phyloP scores from a whole-genome alignment of 345 rosid species.

The Hibiscus tridactylites region DNA sequence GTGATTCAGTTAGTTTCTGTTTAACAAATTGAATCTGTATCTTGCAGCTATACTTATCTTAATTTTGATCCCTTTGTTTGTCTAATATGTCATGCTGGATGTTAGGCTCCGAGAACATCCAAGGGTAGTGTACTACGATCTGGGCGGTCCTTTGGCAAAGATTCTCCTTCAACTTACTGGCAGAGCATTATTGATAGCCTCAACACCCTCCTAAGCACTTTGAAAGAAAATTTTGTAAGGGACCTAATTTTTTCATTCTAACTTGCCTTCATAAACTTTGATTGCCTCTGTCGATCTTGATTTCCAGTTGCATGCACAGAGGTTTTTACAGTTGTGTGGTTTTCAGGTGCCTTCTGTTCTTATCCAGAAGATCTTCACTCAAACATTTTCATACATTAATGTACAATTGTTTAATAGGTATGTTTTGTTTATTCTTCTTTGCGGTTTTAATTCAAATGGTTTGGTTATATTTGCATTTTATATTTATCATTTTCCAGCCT shows the following conservation, averaged over 20 bases:
- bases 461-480: slow-evolving; percentile 11
- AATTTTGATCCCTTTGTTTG: neutral
- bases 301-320: slow-evolving; percentile 16
- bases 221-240: slow-evolving; percentile 88
- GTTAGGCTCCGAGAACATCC: slow-evolving; percentile 92
- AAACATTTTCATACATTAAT: slow-evolving; percentile 89
- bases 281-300: neutral
- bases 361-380: slow-evolving; percentile 86
- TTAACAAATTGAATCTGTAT: slow-evolving; percentile 1
- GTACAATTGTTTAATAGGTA: slow-evolving; percentile 94
- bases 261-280: neutral
- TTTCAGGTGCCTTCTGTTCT: slow-evolving; percentile 91
- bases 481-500: slow-evolving; percentile 40
- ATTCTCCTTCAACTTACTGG: slow-evolving; percentile 86
- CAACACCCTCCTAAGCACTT: slow-evolving; percentile 63
- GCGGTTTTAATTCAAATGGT: neutral
- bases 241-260: slow-evolving; percentile 3
- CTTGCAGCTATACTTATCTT: neutral
- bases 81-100: slow-evolving; percentile 10
- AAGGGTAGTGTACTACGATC: slow-evolving; percentile 78
- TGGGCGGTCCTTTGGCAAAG: slow-evolving; percentile 79
- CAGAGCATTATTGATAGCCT: slow-evolving; percentile 91
- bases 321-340: slow-evolving; percentile 17
- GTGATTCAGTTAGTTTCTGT: slow-evolving; percentile 8
- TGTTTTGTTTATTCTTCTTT: neutral